These are phyloP conservation scores for Fraxinus xanthoxyloides DNA, from an alignment of 305 asterid species.

Conservation along the genomic window DNA sequence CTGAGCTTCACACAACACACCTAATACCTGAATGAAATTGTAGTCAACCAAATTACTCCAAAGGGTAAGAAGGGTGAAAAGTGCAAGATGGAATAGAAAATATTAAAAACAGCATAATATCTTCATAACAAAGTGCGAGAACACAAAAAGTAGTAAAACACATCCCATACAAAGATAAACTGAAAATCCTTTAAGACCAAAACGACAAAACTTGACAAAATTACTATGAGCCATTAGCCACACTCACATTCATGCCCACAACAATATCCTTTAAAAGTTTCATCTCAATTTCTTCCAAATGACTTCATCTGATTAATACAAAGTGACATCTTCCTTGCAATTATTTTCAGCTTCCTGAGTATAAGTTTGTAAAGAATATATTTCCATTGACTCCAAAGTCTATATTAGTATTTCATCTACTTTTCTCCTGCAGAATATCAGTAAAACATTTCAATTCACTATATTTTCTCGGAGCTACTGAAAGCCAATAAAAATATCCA, in stretches of 20 bases:
- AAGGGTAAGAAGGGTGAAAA: background rate
- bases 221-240: constrained; percentile 6
- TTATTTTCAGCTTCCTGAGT: background rate
- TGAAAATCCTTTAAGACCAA: background rate
- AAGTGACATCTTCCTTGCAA: background rate
- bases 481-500: background rate
- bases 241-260: constrained; percentile 4
- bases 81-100: constrained; percentile 21
- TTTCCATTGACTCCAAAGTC: background rate
- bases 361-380: background rate
- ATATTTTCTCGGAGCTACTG: background rate
- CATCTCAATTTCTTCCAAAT: background rate
- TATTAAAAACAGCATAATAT: constrained; percentile 1
- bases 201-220: background rate
- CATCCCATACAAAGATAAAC: constrained; percentile 12
- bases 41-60: background rate
- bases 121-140: background rate
- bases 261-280: background rate
- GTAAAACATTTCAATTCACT: background rate
- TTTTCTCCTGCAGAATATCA: constrained; percentile 2
- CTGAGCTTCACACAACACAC: constrained; percentile 94
- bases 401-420: background rate
- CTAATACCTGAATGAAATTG: constrained; percentile 60
- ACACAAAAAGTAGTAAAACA: background rate
- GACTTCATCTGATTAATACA: background rate